phyloP scores from a whole-genome alignment of 2,329 filamentous ascomycete genomes.

The Chrysoporthe austroafricana region DNA sequence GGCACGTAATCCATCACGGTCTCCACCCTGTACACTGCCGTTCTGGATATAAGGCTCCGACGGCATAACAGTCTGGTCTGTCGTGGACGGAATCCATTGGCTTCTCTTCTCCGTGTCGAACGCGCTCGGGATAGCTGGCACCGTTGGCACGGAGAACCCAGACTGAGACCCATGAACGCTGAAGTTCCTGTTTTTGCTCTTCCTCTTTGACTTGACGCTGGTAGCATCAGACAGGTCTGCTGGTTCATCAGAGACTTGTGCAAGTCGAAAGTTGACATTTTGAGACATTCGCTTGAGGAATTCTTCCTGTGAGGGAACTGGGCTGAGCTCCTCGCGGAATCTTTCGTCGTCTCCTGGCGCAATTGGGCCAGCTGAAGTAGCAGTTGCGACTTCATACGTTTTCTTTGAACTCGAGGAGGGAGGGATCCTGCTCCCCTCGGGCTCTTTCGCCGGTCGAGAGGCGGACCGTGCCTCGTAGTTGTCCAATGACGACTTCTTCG shows the following conservation, averaged over 20 bases:
- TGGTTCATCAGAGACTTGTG: neutral
- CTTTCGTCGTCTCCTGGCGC: neutral
- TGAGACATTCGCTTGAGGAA: constrained; percentile 11
- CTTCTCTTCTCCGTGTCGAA: constrained; percentile 5
- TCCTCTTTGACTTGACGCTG: neutral
- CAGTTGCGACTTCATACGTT: neutral
- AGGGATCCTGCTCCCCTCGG: neutral
- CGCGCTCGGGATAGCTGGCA: constrained; percentile 4
- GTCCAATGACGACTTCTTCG: neutral
- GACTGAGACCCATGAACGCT: constrained; percentile 9
- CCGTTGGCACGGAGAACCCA: neutral
- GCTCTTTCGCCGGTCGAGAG: neutral
- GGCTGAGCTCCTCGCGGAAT: neutral
- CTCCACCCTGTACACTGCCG: neutral
- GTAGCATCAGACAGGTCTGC: neutral
- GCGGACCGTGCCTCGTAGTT: no score
- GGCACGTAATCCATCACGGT: neutral
- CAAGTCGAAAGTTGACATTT: constrained; percentile 3
- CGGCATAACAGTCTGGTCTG: neutral
- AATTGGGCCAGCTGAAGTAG: neutral
- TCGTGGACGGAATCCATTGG: neutral
- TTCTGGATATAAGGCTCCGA: neutral
- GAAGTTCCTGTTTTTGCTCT: constrained; percentile 15
- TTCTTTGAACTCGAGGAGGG: neutral
- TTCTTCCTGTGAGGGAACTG: constrained; percentile 9